phyloP scores from a whole-genome alignment of 805 yeast species.

The Hanseniaspora osmophila region DNA sequence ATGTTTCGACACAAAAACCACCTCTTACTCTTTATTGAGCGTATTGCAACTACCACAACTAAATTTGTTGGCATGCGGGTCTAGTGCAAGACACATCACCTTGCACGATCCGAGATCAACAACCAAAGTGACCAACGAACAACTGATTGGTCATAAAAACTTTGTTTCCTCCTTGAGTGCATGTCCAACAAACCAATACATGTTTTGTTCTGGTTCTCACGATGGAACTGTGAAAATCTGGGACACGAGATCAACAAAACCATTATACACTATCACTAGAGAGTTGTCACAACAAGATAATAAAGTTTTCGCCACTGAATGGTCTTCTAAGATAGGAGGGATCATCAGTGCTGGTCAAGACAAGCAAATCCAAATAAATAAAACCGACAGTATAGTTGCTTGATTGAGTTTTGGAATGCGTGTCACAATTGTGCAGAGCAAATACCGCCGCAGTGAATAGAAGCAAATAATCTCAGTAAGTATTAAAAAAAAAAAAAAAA shows the following conservation, averaged over 20 bases:
- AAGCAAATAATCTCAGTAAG: too few species aligned
- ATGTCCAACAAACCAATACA: constrained; percentile 63
- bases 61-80: constrained; percentile 77
- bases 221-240: constrained; percentile 92
- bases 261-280: constrained; percentile 72
- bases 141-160: constrained; percentile 79
- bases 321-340: constrained; percentile 61
- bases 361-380: constrained; percentile 78
- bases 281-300: constrained; percentile 36
- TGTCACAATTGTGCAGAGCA: too few species aligned
- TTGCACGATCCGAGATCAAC: constrained; percentile 81
- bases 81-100: constrained; percentile 93
- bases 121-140: constrained; percentile 48
- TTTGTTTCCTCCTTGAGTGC: constrained; percentile 72
- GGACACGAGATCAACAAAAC: constrained; percentile 80
- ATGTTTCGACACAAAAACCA: constrained; percentile 75
- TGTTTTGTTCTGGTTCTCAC: constrained; percentile 85
- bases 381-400: constrained; percentile 24
- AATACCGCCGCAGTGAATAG: too few species aligned
- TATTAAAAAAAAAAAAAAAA: too few species aligned
- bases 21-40: constrained; percentile 74
- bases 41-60: constrained; percentile 51
- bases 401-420: too few species aligned
- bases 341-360: constrained; percentile 90
- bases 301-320: constrained; percentile 75